Conservation (phyloP, 75 land plant species). For the Selaginella tamariscina region DNA sequence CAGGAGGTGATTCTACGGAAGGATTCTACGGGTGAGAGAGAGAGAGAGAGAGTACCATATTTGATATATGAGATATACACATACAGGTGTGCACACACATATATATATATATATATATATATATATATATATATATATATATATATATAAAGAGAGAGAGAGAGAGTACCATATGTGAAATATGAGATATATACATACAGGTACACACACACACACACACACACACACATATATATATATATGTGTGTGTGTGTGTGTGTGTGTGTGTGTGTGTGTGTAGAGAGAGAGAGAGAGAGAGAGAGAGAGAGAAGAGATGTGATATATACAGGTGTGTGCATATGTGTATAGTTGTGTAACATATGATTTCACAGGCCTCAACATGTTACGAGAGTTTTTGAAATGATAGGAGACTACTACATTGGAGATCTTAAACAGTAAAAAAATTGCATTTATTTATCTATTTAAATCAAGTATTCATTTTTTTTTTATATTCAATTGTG, state of each 20-base stretch:
- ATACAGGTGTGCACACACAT: no score
- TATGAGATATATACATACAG: no score
- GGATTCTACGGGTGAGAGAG: conserved; percentile 71
- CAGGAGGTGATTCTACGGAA: conserved; percentile 90
- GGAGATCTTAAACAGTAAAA: conserved; percentile 48
- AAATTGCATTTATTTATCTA: background rate
- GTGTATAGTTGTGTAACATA: background rate
- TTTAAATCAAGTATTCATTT: background rate
- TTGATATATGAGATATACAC: no score
- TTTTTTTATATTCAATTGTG: no score
- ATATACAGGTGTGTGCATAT: background rate
- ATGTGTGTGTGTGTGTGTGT: no score
- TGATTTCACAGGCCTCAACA: conserved; percentile 72
- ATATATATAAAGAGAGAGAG: no score
- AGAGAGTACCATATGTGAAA: no score
- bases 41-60: no score
- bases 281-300: background rate
- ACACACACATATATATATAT: no score
- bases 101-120: background rate
- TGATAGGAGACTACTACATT: conserved; percentile 84
- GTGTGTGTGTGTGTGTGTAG: background rate
- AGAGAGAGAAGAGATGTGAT: background rate
- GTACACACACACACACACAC: no score
- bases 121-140: background rate
- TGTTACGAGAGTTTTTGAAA: conserved; percentile 82